These are phyloP conservation scores for Colletotrichum acutatum DNA, from an alignment of 2,329 filamentous ascomycete species.

Conservation along the genomic window DNA sequence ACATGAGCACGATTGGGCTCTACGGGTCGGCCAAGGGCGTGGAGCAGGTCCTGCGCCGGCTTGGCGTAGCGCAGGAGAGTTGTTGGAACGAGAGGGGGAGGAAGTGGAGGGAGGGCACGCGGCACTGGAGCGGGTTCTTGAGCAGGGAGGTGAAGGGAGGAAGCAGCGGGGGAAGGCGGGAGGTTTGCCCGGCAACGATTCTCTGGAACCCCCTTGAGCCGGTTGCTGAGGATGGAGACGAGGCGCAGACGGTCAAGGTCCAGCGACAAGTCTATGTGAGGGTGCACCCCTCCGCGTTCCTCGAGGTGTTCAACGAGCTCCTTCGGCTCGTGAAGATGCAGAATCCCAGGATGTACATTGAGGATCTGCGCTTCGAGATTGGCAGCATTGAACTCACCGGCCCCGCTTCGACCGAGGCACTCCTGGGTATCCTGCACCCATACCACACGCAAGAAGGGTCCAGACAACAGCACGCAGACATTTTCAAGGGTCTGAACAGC, in stretches of 20 bases:
- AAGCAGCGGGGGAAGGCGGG: conserved; percentile 60
- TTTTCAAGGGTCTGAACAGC: conserved; percentile 64
- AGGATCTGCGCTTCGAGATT: conserved; percentile 77
- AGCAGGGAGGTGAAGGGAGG: conserved; percentile 64
- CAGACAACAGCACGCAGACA: conserved; percentile 54
- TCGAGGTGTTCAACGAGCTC: conserved; percentile 74
- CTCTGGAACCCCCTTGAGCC: conserved; percentile 75
- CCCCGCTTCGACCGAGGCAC: conserved; percentile 82
- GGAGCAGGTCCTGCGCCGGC: conserved; percentile 70
- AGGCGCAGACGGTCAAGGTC: conserved; percentile 38
- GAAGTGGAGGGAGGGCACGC: conserved; percentile 73
- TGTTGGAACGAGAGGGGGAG: conserved; percentile 72
- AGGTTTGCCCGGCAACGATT: conserved; percentile 78
- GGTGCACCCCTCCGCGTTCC: conserved; percentile 84
- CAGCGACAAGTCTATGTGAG: conserved; percentile 72
- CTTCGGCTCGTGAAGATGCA: conserved; percentile 67
- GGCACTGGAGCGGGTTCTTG: conserved; percentile 61
- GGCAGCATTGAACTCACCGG: conserved; percentile 68
- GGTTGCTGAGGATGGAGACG: conserved; percentile 39
- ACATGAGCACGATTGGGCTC: conserved; percentile 86
- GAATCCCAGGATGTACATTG: conserved; percentile 70
- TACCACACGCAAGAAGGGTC: conserved; percentile 49
- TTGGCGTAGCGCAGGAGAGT: conserved; percentile 71
- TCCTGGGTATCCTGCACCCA: conserved; percentile 75
- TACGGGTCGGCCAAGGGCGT: conserved; percentile 75